Evolutionary conservation across 2,329 filamentous ascomycete species (phyloP).

Genomic region (Trematosphaeria pertusa): DNA sequence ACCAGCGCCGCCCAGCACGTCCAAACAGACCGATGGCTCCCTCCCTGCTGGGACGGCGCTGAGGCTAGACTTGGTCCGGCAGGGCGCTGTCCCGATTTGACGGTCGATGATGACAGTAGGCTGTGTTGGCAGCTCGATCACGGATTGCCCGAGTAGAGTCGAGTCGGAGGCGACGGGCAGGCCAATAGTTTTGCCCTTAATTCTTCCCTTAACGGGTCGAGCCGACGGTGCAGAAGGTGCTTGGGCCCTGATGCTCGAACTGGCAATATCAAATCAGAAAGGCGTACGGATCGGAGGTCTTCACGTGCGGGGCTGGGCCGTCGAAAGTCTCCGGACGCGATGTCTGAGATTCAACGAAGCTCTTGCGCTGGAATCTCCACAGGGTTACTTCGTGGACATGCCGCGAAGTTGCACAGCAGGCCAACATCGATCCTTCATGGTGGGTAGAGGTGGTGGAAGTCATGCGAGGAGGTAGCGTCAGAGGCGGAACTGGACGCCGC

Average conservation of each 20-base stretch:
- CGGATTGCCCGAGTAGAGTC: no score
- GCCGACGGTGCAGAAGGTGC: conserved; percentile 1
- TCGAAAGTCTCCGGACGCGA: not conserved
- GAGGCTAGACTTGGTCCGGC: conserved; percentile 8
- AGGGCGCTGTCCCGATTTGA: conserved; percentile 1
- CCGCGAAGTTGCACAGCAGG: conserved; percentile 13
- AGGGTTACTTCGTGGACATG: conserved; percentile 6
- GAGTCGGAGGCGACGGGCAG: not conserved
- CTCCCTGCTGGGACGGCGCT: conserved; percentile 2
- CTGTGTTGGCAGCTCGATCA: no score
- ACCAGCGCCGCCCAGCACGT: conserved; percentile 10
- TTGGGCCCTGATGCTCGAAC: not conserved
- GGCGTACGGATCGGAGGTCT: conserved; percentile 4
- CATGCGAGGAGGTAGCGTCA: not conserved
- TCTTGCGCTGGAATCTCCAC: no score
- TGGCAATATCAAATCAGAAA: conserved; percentile 2
- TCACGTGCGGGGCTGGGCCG: conserved; percentile 7
- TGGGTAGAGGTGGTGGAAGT: not conserved
- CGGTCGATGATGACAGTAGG: conserved; percentile 6
- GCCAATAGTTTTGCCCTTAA: no score
- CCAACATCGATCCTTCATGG: not conserved
- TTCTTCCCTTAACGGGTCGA: conserved; percentile 11
- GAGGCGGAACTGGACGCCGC: not conserved
- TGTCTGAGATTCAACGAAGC: no score
- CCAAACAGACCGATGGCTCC: conserved; percentile 8